Evolutionary conservation across 2,329 filamentous ascomycete species (phyloP).

Genomic region (Lojkania enalia): DNA sequence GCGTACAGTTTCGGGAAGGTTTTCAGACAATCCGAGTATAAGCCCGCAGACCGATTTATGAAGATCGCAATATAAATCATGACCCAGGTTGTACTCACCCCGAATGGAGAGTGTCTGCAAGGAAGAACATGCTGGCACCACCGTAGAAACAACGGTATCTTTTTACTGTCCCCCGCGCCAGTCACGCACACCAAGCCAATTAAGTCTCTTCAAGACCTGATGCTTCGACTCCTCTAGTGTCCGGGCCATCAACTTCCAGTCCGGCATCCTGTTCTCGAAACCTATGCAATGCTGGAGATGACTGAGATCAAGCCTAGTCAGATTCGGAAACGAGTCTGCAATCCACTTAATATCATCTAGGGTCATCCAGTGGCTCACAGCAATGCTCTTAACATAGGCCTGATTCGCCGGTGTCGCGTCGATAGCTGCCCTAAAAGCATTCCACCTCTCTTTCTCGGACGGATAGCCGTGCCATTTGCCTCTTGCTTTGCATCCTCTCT

Average conservation of each 20-base stretch:
- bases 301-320: constrained; percentile 28
- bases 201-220: constrained; percentile 10
- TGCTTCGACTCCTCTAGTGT: not conserved
- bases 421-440: constrained; percentile 17
- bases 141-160: not conserved
- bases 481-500: constrained; percentile 16
- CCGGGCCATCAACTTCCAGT: not conserved
- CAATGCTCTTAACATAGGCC: constrained; percentile 26
- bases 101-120: constrained; percentile 28
- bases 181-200: constrained; percentile 26
- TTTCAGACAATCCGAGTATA: constrained; percentile 8
- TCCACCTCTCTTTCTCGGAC: constrained; percentile 20
- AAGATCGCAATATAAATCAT: not conserved
- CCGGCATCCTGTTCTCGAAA: not conserved
- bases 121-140: constrained; percentile 11
- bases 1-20: constrained; percentile 13
- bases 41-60: constrained; percentile 22
- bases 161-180: constrained; percentile 4
- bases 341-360: constrained; percentile 26
- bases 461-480: constrained; percentile 15
- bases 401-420: constrained; percentile 5
- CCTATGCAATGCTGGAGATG: constrained; percentile 9
- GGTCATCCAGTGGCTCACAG: constrained; percentile 30
- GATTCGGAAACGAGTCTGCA: constrained; percentile 10
- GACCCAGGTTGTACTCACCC: constrained; percentile 13